A percentile compares a stretch with the other conserved stretches of the same genome.
phyloP scores from a whole-genome alignment of 2,329 filamentous ascomycete species.

The Venturia pyrina region DNA sequence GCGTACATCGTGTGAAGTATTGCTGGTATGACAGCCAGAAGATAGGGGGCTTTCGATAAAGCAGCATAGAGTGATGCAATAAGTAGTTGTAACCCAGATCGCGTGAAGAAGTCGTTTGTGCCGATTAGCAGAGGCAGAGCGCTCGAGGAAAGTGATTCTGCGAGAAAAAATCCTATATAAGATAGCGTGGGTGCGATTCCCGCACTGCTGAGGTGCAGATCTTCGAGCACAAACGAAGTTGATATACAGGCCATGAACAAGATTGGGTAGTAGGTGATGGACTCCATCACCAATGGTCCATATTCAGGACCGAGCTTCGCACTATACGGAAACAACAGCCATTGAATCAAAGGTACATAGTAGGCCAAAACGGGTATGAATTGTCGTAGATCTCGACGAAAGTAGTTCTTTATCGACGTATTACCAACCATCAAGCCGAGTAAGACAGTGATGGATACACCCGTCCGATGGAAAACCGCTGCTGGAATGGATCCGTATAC shows the following conservation, averaged over 20 bases:
- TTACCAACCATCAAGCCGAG: conserved; percentile 59
- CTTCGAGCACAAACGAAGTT: conserved; percentile 47
- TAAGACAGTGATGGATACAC: conserved; percentile 57
- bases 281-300: conserved; percentile 69
- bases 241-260: conserved; percentile 30
- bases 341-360: conserved; percentile 65
- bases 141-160: conserved; percentile 31
- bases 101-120: conserved; percentile 52
- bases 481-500: conserved; percentile 81
- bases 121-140: conserved; percentile 46
- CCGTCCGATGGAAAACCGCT: conserved; percentile 57
- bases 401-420: conserved; percentile 43
- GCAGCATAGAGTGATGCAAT: conserved; percentile 56
- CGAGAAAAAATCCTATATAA: conserved; percentile 51
- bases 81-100: conserved; percentile 61
- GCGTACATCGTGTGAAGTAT: conserved; percentile 59
- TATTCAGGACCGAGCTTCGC: conserved; percentile 53
- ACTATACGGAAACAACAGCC: conserved; percentile 59
- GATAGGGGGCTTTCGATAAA: conserved; percentile 57
- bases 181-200: conserved; percentile 55
- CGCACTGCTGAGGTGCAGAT: conserved; percentile 50
- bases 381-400: conserved; percentile 35
- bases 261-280: conserved; percentile 54
- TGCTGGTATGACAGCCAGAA: conserved; percentile 60
- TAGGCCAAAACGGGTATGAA: conserved; percentile 65